Evolutionary conservation across 306 rosid genomes (phyloP).

Genomic region (Cicer chorassanicum): DNA sequence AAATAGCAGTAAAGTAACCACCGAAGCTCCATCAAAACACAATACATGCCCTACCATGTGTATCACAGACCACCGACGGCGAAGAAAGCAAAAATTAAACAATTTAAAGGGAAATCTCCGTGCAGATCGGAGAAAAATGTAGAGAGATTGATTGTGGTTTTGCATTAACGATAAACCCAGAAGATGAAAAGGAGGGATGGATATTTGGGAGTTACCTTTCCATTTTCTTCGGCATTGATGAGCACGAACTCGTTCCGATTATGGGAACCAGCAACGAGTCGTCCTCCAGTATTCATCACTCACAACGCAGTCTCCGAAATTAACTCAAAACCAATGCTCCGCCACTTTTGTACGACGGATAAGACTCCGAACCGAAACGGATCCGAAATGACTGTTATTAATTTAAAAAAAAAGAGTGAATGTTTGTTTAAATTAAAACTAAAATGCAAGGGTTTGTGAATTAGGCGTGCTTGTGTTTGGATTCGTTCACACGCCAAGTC

Average conservation of each 20-base stretch:
- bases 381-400: slow-evolving; percentile 31
- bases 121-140: slow-evolving; percentile 29
- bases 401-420: too few species aligned
- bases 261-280: slow-evolving; percentile 87
- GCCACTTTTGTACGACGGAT: slow-evolving; percentile 26
- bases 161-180: slow-evolving; percentile 1
- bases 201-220: slow-evolving; percentile 51
- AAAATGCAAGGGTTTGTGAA: background rate
- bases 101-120: background rate
- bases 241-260: slow-evolving; percentile 80
- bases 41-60: background rate
- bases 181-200: slow-evolving; percentile 8
- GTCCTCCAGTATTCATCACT: slow-evolving; percentile 71
- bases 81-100: background rate
- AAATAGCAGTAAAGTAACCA: slow-evolving; percentile 28
- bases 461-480: slow-evolving; percentile 21
- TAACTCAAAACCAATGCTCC: slow-evolving; percentile 32
- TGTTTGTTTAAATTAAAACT: too few species aligned
- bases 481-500: slow-evolving; percentile 52
- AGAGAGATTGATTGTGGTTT: background rate
- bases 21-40: slow-evolving; percentile 20
- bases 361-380: slow-evolving; percentile 23
- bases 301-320: background rate
- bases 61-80: too few species aligned
- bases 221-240: slow-evolving; percentile 79